Evolutionary conservation across 192 early-diverging fungal genomes (phyloP).

Genomic region (Coemansia sp.): DNA sequence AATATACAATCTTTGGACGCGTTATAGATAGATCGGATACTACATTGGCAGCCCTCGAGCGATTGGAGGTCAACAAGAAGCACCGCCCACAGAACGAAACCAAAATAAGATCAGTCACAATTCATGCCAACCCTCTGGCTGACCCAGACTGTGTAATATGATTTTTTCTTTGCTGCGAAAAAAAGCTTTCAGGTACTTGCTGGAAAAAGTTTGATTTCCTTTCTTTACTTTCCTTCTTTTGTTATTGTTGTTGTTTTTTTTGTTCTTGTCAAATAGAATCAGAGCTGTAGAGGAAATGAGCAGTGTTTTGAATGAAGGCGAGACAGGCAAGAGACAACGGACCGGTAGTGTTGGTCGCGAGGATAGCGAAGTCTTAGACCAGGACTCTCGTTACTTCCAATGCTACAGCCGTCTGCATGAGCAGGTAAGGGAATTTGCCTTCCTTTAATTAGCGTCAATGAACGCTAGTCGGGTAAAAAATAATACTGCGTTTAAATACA

Average conservation of each 20-base stretch:
- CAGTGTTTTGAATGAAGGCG: background rate
- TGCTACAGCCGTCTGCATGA: slow-evolving; percentile 55
- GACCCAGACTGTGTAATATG: slow-evolving; percentile 50
- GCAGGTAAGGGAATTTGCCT: slow-evolving; percentile 30
- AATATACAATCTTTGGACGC: slow-evolving; percentile 71
- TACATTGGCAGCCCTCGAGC: slow-evolving; percentile 83
- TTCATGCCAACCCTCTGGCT: slow-evolving; percentile 95
- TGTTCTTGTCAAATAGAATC: slow-evolving; percentile 2
- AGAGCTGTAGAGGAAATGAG: background rate
- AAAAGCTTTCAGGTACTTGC: background rate
- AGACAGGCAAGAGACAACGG: slow-evolving; percentile 8
- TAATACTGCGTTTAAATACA: background rate
- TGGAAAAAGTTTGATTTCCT: background rate
- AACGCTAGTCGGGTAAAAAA: background rate
- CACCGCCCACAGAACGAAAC: slow-evolving; percentile 77
- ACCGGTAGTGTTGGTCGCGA: slow-evolving; percentile 20
- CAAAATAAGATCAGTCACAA: slow-evolving; percentile 70
- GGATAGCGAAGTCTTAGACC: slow-evolving; percentile 46
- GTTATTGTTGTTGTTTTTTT: slow-evolving; percentile 1
- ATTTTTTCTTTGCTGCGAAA: background rate
- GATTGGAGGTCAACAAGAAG: slow-evolving; percentile 81
- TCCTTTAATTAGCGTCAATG: background rate
- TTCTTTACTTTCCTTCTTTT: slow-evolving; percentile 4
- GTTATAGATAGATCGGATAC: slow-evolving; percentile 85
- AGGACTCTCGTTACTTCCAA: slow-evolving; percentile 51